Base-by-base conservation (phyloP, 2,329 filamentous ascomycete genomes). In the Zarea fungicola region DNA sequence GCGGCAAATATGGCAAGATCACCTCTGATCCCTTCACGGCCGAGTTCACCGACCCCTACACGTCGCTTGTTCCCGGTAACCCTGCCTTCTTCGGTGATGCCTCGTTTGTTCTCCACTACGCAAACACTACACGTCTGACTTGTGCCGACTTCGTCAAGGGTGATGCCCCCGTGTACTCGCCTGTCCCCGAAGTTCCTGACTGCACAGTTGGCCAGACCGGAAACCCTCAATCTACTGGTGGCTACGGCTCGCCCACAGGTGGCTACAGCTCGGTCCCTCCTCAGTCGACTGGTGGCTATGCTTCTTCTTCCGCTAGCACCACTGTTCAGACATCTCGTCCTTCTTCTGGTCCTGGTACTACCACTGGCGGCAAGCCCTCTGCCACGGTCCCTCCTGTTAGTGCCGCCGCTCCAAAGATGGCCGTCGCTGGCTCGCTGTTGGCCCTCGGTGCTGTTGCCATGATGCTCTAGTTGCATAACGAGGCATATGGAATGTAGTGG, bases 1-100 rank as follows among this genome's bases (percentile, higher is more conserved):
- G 80, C 57, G 87, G 87, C 61, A 92, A 92, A 70, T 72, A 85
- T 59, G 85, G 85, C 53, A 73, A 74, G 52, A 77, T 87, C 58
- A 71, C 65, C 22, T 63, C 65, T 23, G 73, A 75, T 54, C 69
- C 74, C 11, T 83, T 75, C 60, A 60, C 62, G 23, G 65, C 63
- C 48, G 68, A 65, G 42, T 85, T 79, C 66, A 60, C 65, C 51
- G 84, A 87, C 60, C 62, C 67, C 19, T 87, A 74, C 60, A 67
- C 75, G n/a, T 80, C 81, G 4, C 75, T 81, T 26, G 58, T 68
- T 36, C 61, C 71, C 13, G 75, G 73, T 29, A 65, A 71, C 34
- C 71, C 70, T 6, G 69, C 77, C 43, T 87, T 81, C 70, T 78
- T 87, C 51, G 82, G 80, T 39, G 82, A 85, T 68, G 74, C 78